phyloP scores from a whole-genome alignment of 345 rosid species.

The Eucalyptus fibrosa region DNA sequence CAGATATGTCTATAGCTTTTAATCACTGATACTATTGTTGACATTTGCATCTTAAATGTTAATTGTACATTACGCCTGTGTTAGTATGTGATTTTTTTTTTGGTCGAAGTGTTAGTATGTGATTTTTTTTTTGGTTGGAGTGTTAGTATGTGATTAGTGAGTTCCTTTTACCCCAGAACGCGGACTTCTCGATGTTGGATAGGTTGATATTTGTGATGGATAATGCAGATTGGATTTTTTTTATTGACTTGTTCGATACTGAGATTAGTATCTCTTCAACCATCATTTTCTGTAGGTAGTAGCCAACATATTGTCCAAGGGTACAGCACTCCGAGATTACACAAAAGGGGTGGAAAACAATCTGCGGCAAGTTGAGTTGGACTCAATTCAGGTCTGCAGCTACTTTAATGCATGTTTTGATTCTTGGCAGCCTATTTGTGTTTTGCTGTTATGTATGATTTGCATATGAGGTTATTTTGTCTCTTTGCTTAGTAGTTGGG shows the following conservation, averaged over 20 bases:
- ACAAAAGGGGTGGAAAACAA: conserved; percentile 96
- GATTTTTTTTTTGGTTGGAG: neutral
- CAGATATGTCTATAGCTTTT: neutral
- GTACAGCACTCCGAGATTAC: conserved; percentile 67
- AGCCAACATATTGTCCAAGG: conserved; percentile 77
- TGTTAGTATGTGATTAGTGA: neutral
- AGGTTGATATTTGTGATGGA: neutral
- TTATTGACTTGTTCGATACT: neutral
- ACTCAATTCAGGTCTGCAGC: conserved; percentile 69
- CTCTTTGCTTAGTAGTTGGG: neutral
- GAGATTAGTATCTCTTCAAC: neutral
- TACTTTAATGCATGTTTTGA: neutral
- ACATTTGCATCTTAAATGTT: neutral
- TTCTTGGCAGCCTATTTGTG: neutral
- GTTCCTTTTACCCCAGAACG: neutral
- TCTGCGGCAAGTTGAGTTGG: conserved; percentile 82
- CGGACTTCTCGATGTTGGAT: neutral
- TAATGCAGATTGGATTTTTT: neutral
- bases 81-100: neutral
- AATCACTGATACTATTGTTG: neutral
- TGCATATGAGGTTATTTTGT: neutral
- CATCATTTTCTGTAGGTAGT: conserved; percentile 46
- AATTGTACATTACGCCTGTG: neutral
- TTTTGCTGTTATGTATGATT: neutral
- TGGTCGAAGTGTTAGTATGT: neutral